These are phyloP conservation scores for Boechera divaricarpa DNA, from an alignment of 345 rosid species.

Conservation along the genomic window DNA sequence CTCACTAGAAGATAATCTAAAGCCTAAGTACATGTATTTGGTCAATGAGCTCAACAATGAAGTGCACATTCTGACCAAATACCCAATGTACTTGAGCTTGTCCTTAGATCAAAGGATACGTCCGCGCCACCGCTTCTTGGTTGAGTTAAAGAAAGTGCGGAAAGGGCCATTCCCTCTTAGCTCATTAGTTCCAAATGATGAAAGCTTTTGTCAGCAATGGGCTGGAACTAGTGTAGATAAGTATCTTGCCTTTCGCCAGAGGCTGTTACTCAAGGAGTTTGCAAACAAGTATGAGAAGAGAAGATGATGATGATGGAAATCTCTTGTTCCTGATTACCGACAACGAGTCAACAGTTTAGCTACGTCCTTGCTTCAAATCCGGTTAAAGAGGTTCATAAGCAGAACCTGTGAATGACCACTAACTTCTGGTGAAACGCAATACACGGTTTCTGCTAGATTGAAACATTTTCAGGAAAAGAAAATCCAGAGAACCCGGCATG, in stretches of 20 bases:
- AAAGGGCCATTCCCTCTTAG: slow-evolving; percentile 96
- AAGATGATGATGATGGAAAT: slow-evolving; percentile 36
- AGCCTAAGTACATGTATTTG: slow-evolving; percentile 91
- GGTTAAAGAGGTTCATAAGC: slow-evolving; percentile 34
- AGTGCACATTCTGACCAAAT: slow-evolving; percentile 79
- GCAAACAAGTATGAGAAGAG: slow-evolving; percentile 72
- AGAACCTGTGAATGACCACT: slow-evolving; percentile 28
- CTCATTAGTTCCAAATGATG: slow-evolving; percentile 84
- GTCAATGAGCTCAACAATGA: slow-evolving; percentile 80
- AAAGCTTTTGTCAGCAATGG: slow-evolving; percentile 84
- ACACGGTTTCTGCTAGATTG: slow-evolving; percentile 25
- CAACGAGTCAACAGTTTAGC: slow-evolving; percentile 18
- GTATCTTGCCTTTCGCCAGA: slow-evolving; percentile 85
- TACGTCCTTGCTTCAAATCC: slow-evolving; percentile 19
- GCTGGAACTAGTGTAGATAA: slow-evolving; percentile 83
- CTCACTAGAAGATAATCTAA: slow-evolving; percentile 89
- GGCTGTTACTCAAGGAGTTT: slow-evolving; percentile 67
- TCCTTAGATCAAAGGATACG: slow-evolving; percentile 94
- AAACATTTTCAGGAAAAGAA: slow-evolving; percentile 18
- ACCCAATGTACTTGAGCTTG: slow-evolving; percentile 88
- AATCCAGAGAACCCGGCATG: slow-evolving; percentile 6
- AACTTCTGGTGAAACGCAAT: slow-evolving; percentile 1
- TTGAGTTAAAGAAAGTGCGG: slow-evolving; percentile 86
- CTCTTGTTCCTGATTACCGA: slow-evolving; percentile 4
- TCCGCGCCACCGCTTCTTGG: slow-evolving; percentile 89